A percentile compares a stretch with the other conserved stretches of the same genome.
Evolutionary conservation across 371 early-diverging fungal species (phyloP).

Genomic region (Zopfochytrium polystomum): DNA sequence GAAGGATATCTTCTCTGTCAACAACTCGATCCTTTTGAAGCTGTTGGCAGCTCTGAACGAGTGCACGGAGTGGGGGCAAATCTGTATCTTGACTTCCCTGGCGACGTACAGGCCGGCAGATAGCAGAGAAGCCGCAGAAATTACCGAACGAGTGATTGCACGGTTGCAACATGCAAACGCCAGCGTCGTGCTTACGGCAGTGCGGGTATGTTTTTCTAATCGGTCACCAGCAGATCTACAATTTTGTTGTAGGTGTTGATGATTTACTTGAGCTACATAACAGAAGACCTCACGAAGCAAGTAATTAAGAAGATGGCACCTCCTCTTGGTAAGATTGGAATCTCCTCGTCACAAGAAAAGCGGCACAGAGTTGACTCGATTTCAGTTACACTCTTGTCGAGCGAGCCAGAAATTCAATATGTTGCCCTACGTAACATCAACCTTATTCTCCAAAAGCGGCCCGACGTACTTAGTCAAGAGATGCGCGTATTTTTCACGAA

Average conservation of each 20-base stretch:
- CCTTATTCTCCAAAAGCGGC: conserved; percentile 89
- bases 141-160: conserved; percentile 89
- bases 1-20: conserved; percentile 77
- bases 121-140: conserved; percentile 79
- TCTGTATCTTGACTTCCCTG: conserved; percentile 81
- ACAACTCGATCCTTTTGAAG: conserved; percentile 75
- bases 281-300: conserved; percentile 63
- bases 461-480: conserved; percentile 83
- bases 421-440: conserved; percentile 93
- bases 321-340: conserved; percentile 67
- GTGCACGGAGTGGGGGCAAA: conserved; percentile 97
- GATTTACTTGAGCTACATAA: conserved; percentile 69
- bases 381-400: conserved; percentile 81
- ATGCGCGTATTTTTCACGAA: conserved; percentile 96
- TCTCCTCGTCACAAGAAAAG: neutral
- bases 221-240: neutral
- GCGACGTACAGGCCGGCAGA: conserved; percentile 82
- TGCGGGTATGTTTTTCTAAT: conserved; percentile 60
- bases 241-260: conserved; percentile 70
- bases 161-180: conserved; percentile 96
- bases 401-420: conserved; percentile 93
- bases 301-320: conserved; percentile 83
- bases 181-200: conserved; percentile 87
- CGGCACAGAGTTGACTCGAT: conserved; percentile 3
- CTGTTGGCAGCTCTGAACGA: conserved; percentile 92